Base-by-base conservation (phyloP, 306 rosid genomes). In the Dryas alaskensis region DNA sequence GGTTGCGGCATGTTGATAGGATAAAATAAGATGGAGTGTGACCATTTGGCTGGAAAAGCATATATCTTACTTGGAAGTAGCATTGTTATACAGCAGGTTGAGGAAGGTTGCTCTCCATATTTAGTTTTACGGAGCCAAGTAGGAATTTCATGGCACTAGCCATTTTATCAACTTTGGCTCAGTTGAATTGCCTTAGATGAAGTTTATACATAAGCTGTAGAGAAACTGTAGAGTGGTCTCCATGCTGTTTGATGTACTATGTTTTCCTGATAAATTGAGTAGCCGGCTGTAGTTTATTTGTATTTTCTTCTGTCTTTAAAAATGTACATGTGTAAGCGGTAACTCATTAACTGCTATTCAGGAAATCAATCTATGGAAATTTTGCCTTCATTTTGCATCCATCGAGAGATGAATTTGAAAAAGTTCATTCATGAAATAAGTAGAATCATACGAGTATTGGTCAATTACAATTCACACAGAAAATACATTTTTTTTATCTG, bases 61-160 rank as follows among this genome's bases (percentile, higher is more conserved):
- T 65, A 8, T 11, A 65, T 45, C 64, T 10, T 53, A 39, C 74
- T 53, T 70, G 74, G 53, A 54, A 53, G 52, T 42, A 42, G 10
- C 52, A 70, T 44, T 70, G 46, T 57, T 58, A 57, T 54, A 64
- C 55, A 46, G 69, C 44, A 54, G 67, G 51, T 69, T 61, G 58
- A 39, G 7, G 57, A n/a, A 43, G 49, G 68, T 43, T 63, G 27
- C 49, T 14, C 11, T 40, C 67, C 27, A 46, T 39, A 14, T 63
- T 16, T 9, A 6, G 16, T n/a, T 42, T 63, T 61, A 37, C 6
- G 47, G 8, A 42, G 65, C 68, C 7, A 14, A 42, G 49, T 42
- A 25, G 42, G 14, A 12, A 6, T n/a, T 42, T 63, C 43, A 12
- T 60, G 69, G 6, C 7, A 7, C n/a, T 49, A 25, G 57, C 64